Conservation (phyloP, 495 filamentous ascomycete genomes). For the Darksidea phi region DNA sequence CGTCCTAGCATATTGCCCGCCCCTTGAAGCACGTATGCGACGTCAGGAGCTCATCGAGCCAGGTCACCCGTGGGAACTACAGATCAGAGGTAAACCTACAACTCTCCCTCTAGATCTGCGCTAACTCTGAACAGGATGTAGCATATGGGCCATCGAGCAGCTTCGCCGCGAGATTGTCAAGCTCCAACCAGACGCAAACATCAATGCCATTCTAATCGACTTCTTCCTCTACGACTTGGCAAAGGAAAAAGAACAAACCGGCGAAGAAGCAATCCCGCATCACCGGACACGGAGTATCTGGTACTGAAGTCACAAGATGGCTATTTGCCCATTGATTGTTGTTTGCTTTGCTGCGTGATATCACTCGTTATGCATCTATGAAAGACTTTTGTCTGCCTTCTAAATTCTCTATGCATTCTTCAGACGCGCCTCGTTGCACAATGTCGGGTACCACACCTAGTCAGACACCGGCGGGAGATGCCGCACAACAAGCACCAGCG, state of each 20-base stretch:
- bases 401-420: too few species aligned
- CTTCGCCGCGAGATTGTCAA: conserved; percentile 78
- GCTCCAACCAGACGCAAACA: conserved; percentile 62
- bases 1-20: conserved; percentile 78
- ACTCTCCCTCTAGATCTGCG: not conserved
- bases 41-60: conserved; percentile 60
- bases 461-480: too few species aligned
- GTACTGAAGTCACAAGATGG: conserved; percentile 60
- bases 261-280: conserved; percentile 63
- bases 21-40: conserved; percentile 67
- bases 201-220: conserved; percentile 93
- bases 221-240: conserved; percentile 95
- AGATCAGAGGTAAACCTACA: conserved; percentile 65
- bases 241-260: conserved; percentile 71
- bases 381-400: too few species aligned
- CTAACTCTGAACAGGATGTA: conserved; percentile 55
- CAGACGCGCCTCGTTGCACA: too few species aligned
- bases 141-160: conserved; percentile 91
- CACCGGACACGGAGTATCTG: conserved; percentile 93
- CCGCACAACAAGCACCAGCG: too few species aligned
- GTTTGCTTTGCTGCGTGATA: not conserved
- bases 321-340: not conserved
- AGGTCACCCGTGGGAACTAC: conserved; percentile 80
- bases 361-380: not conserved
- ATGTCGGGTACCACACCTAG: too few species aligned